Conservation (phyloP, 192 early-diverging fungal species). For the Coemansia erecta region DNA sequence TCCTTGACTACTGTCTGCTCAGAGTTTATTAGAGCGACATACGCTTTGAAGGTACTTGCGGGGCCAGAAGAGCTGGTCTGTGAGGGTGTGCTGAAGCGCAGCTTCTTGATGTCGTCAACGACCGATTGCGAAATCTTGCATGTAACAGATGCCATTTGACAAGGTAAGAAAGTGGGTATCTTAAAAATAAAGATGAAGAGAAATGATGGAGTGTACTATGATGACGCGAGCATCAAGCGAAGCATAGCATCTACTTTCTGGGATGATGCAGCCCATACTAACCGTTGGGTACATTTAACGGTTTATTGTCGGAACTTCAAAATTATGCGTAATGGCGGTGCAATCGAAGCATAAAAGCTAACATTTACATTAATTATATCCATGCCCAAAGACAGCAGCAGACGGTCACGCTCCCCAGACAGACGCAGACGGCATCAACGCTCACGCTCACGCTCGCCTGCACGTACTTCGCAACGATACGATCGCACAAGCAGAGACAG, state of each 20-base stretch:
- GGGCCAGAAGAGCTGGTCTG: neutral
- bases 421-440: conserved; percentile 1
- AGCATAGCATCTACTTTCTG: too few relatives aligned
- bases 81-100: conserved; percentile 22
- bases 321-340: neutral
- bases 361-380: neutral
- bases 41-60: conserved; percentile 7
- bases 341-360: neutral
- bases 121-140: conserved; percentile 20
- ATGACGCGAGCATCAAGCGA: too few relatives aligned
- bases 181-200: neutral
- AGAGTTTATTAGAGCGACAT: conserved; percentile 56
- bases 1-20: conserved; percentile 56
- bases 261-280: too few relatives aligned
- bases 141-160: conserved; percentile 18
- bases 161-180: neutral
- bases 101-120: conserved; percentile 19
- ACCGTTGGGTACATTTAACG: too few relatives aligned
- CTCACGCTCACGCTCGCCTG: neutral
- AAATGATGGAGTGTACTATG: neutral
- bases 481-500: conserved; percentile 5
- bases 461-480: neutral
- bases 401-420: conserved; percentile 32
- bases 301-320: neutral
- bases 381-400: conserved; percentile 29